phyloP scores from a whole-genome alignment of 2,329 filamentous ascomycete genomes.

The Aureobasidium sp. region DNA sequence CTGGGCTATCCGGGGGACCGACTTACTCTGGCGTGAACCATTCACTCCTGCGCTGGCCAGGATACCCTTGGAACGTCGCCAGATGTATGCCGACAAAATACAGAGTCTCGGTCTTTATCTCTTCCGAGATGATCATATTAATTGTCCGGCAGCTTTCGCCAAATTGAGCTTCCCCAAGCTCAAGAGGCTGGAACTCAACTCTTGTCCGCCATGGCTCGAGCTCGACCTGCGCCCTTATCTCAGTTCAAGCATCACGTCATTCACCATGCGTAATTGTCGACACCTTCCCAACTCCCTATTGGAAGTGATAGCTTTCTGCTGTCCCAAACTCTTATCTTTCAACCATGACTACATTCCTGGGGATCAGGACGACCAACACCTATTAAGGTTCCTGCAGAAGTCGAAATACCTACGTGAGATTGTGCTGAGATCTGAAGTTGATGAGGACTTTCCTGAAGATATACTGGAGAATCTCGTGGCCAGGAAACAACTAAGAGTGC shows the following conservation, averaged over 20 bases:
- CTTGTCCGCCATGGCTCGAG: not conserved
- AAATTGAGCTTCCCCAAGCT: not conserved
- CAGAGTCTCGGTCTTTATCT: slow-evolving; percentile 6
- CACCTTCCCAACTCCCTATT: not conserved
- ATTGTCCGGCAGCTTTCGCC: not conserved
- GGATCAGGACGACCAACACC: not conserved
- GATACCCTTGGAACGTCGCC: not conserved
- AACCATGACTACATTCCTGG: not conserved
- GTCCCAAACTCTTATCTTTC: not conserved
- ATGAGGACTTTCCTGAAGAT: not conserved
- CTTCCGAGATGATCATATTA: not conserved
- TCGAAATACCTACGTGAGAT: not conserved
- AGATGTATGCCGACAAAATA: not conserved
- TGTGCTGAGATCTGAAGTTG: not conserved
- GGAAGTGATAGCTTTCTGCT: slow-evolving; percentile 1
- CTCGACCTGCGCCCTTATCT: not conserved
- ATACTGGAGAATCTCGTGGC: not conserved
- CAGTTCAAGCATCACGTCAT: not conserved
- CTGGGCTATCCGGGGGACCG: not conserved
- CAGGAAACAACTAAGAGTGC: not conserved
- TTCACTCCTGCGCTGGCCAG: slow-evolving; percentile 1
- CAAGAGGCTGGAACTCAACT: not conserved
- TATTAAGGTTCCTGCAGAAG: not conserved
- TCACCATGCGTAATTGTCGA: not conserved
- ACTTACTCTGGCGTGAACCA: not conserved